Base-by-base conservation (phyloP, 257 asterid genomes). In the Pogostemon cablin region DNA sequence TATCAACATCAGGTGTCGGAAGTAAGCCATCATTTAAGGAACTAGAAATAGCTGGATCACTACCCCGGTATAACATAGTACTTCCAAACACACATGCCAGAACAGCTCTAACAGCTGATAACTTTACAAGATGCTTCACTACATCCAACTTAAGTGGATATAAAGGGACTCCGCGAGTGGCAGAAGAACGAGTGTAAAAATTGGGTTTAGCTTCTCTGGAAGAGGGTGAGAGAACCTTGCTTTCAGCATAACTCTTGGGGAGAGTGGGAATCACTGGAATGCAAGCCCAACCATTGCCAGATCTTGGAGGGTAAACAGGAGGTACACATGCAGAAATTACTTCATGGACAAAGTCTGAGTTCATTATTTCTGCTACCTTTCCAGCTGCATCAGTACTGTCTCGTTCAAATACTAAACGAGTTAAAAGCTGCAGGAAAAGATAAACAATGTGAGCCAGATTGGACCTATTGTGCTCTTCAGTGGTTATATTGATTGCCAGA, bases 21-120 rank as follows among this genome's bases (percentile, higher is more conserved):
- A 80, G 68, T 65, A 78, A 76, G 76, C 83, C 88, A 81, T 86
- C 90, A 59, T 84, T 78, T 68, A 91, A 83, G 77, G 97, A 84
- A 78, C 82, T 78, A 47, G 95, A 84, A 42, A 91, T 85, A 76
- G 93, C 78, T 41, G 89, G 81, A 60, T 89, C 96, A 76, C 87
- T 79, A 63, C 95, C 96, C 71, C 84, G 82, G 76, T 93, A 86
- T 62, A 93, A 78, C 85, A 93, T 89, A 73, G 90, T 83, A 75
- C 99, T 93, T 63, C 99, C 99, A 83, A 93, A 91, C 49, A 89
- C 97, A 78, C 99, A 91, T 65, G 99, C 99, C 75, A 93, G 86
- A 79, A 91, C 89, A 71, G 99, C 99, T 83, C 97, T 85, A 70
- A 93, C 96, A 57, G 97, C 83, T 68, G 99, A 93, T 78, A 89